Evolutionary conservation across 2,329 filamentous ascomycete genomes (phyloP).

Genomic region (Eutypella sp.): DNA sequence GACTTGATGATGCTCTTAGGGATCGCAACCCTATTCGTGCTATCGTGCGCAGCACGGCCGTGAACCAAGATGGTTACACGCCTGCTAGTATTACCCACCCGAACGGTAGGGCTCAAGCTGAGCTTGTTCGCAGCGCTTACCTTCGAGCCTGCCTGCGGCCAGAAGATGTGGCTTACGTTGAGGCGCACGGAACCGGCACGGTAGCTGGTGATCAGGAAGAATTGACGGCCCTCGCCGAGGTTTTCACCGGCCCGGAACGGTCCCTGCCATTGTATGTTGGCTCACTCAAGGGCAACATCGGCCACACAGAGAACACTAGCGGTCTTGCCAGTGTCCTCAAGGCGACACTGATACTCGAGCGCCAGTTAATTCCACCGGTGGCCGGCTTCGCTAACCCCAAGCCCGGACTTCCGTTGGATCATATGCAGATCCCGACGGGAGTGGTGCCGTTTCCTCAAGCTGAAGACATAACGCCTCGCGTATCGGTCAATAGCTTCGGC

Average conservation of each 20-base stretch:
- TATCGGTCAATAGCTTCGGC: slow-evolving; percentile 12
- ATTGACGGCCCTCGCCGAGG: slow-evolving; percentile 4
- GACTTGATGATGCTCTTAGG: slow-evolving; percentile 30
- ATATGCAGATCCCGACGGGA: slow-evolving; percentile 5
- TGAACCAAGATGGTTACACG: slow-evolving; percentile 35
- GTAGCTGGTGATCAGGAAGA: slow-evolving; percentile 12
- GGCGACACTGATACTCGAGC: slow-evolving; percentile 10
- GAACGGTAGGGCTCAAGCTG: slow-evolving; percentile 16
- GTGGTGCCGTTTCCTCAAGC: not conserved
- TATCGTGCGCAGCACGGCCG: slow-evolving; percentile 28
- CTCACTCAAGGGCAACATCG: slow-evolving; percentile 17
- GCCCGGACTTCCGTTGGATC: slow-evolving; percentile 10
- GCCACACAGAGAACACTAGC: slow-evolving; percentile 14
- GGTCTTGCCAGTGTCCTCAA: slow-evolving; percentile 17
- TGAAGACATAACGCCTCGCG: not conserved
- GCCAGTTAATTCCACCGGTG: slow-evolving; percentile 8
- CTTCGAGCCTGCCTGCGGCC: slow-evolving; percentile 9
- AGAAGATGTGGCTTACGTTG: slow-evolving; percentile 16
- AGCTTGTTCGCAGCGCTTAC: slow-evolving; percentile 17
- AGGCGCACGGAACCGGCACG: slow-evolving; percentile 24
- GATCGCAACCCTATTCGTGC: slow-evolving; percentile 25
- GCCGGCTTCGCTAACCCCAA: slow-evolving; percentile 8
- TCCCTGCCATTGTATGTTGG: slow-evolving; percentile 10
- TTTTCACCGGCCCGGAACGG: slow-evolving; percentile 4
- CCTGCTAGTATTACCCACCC: slow-evolving; percentile 31